A percentile compares a stretch with the other conserved stretches of the same genome.
Evolutionary conservation across 2,329 filamentous ascomycete genomes (phyloP).

Genomic region (Phaeoacremonium minimum): DNA sequence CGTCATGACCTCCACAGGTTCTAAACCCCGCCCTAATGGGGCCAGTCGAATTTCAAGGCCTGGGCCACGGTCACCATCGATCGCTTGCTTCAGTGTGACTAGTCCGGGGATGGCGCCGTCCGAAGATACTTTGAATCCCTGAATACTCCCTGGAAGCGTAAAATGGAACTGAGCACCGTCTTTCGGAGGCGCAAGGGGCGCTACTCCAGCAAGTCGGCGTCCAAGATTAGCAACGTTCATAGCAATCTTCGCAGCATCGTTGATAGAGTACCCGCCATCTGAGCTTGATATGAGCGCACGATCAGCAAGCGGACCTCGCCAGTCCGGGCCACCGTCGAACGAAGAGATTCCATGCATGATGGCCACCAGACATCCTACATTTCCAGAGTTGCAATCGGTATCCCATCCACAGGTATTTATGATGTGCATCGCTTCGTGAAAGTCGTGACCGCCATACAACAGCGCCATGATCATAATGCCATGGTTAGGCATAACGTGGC

Average conservation of each 20-base stretch:
- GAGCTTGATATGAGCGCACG: slow-evolving; percentile 27
- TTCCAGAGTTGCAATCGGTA: slow-evolving; percentile 32
- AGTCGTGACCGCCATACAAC: slow-evolving; percentile 21
- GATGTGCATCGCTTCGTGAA: slow-evolving; percentile 27
- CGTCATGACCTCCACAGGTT: slow-evolving; percentile 13
- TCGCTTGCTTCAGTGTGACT: slow-evolving; percentile 6
- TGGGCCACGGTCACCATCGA: slow-evolving; percentile 1
- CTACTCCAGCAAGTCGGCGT: slow-evolving; percentile 14
- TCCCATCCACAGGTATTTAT: slow-evolving; percentile 31
- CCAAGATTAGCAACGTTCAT: slow-evolving; percentile 22
- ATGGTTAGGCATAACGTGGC: slow-evolving; percentile 28
- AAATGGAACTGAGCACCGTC: slow-evolving; percentile 30
- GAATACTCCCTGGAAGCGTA: slow-evolving; percentile 26
- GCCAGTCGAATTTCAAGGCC: slow-evolving; percentile 2
- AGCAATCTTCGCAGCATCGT: slow-evolving; percentile 26
- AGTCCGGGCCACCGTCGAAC: slow-evolving; percentile 21
- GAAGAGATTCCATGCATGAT: slow-evolving; percentile 25
- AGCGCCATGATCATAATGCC: slow-evolving; percentile 26
- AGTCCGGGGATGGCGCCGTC: neutral
- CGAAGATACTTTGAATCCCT: slow-evolving; percentile 20
- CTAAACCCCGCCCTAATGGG: slow-evolving; percentile 1
- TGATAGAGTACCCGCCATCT: slow-evolving; percentile 28
- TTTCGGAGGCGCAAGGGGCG: slow-evolving; percentile 17
- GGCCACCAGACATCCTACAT: slow-evolving; percentile 27
- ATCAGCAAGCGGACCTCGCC: slow-evolving; percentile 28